phyloP scores from a whole-genome alignment of 31 red algal genomes.

The Asparagopsis taxiformis region DNA sequence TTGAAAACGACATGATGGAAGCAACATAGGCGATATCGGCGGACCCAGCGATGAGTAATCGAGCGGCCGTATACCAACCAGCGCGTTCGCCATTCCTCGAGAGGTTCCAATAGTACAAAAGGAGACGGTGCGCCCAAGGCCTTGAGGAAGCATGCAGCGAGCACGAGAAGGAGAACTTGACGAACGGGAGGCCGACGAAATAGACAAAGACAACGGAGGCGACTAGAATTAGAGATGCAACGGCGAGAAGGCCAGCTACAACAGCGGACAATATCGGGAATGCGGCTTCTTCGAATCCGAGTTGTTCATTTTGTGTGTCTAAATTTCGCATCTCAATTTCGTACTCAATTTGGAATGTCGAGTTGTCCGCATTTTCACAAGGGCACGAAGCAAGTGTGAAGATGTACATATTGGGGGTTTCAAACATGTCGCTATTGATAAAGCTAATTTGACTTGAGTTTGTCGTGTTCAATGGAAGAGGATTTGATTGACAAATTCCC shows the following conservation, averaged over 20 bases:
- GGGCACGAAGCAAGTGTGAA: background rate
- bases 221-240: background rate
- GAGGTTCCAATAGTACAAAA: slow-evolving; percentile 5
- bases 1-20: background rate
- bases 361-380: background rate
- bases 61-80: background rate
- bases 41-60: background rate
- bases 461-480: background rate
- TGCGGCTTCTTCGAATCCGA: slow-evolving; percentile 17
- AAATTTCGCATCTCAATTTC: background rate
- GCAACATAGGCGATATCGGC: slow-evolving; percentile 14
- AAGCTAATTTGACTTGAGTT: background rate
- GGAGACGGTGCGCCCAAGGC: too few species aligned
- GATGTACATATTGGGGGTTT: background rate
- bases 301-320: background rate
- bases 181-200: background rate
- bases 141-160: background rate
- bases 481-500: background rate
- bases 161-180: background rate
- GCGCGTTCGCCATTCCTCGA: background rate
- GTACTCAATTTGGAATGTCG: background rate
- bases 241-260: background rate
- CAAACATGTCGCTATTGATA: background rate
- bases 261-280: slow-evolving; percentile 10
- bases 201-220: background rate